phyloP scores from a whole-genome alignment of 2,329 filamentous ascomycete species.

The Pezicula rhizophila region DNA sequence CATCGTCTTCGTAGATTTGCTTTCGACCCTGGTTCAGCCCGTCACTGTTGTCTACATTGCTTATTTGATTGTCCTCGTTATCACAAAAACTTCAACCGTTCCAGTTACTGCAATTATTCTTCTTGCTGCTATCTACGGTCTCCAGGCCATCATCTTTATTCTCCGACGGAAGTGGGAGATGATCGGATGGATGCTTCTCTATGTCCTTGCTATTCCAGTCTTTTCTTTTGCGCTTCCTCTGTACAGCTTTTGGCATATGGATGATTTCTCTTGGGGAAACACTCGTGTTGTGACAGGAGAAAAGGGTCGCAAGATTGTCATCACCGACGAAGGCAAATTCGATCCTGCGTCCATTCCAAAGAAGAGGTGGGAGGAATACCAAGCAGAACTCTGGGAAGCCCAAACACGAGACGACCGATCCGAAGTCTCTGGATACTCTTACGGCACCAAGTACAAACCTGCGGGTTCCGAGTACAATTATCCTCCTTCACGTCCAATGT shows the following conservation, averaged over 20 bases:
- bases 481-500: conserved; percentile 45
- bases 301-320: conserved; percentile 82
- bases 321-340: conserved; percentile 97
- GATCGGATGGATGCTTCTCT: conserved; percentile 99
- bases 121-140: conserved; percentile 90
- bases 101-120: conserved; percentile 85
- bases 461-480: conserved; percentile 64
- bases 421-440: conserved; percentile 89
- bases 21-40: conserved; percentile 87
- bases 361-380: conserved; percentile 99
- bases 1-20: conserved; percentile 86
- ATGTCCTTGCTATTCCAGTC: conserved; percentile 83
- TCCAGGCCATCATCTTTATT: conserved; percentile 97
- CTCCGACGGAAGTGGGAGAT: conserved; percentile 97
- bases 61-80: conserved; percentile 77
- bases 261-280: conserved; percentile 99
- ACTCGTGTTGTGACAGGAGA: conserved; percentile 96
- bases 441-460: conserved; percentile 72
- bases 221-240: conserved; percentile 87
- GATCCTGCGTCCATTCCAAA: conserved; percentile 87
- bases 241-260: conserved; percentile 99
- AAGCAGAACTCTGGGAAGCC: conserved; percentile 95
- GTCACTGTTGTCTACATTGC: conserved; percentile 84
- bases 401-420: conserved; percentile 72
- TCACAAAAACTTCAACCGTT: conserved; percentile 55